Evolutionary conservation across 257 asterid genomes (phyloP).

Genomic region (Plantago ovata): DNA sequence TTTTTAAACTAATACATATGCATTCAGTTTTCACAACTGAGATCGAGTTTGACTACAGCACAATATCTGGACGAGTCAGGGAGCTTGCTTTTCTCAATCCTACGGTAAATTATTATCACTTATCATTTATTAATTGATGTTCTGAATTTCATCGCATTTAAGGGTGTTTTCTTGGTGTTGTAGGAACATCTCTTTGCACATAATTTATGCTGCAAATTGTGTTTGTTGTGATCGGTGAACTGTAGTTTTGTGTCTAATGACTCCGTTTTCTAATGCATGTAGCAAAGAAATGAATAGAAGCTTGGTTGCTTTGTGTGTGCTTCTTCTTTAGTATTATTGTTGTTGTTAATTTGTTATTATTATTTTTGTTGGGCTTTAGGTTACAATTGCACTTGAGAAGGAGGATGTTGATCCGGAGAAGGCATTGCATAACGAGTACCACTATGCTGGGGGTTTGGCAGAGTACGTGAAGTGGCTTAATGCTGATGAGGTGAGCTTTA

Average conservation of each 20-base stretch:
- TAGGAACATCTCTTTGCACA: no score
- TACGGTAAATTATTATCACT: conserved; percentile 53
- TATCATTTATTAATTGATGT: conserved; percentile 15
- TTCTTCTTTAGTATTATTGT: no score
- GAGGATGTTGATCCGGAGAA: conserved; percentile 64
- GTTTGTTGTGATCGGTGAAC: no score
- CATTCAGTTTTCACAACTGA: conserved; percentile 77
- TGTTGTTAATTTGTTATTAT: no score
- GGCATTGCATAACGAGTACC: conserved; percentile 56
- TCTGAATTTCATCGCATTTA: conserved; percentile 10
- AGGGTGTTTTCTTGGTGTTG: neutral
- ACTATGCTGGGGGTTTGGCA: conserved; percentile 86
- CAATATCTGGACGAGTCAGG: conserved; percentile 86
- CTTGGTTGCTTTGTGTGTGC: no score
- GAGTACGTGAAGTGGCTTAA: conserved; percentile 95
- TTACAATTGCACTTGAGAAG: conserved; percentile 58
- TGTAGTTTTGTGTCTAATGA: no score
- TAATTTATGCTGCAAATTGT: no score
- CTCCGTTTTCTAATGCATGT: no score
- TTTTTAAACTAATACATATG: conserved; percentile 15
- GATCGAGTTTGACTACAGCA: conserved; percentile 76
- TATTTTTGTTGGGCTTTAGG: no score
- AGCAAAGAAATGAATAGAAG: no score
- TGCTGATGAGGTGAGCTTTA: conserved; percentile 72
- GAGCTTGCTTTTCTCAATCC: conserved; percentile 99